A percentile compares a stretch with the other conserved stretches of the same genome.
phyloP scores from a whole-genome alignment of 192 early-diverging fungal species.

The Coemansia sp. region DNA sequence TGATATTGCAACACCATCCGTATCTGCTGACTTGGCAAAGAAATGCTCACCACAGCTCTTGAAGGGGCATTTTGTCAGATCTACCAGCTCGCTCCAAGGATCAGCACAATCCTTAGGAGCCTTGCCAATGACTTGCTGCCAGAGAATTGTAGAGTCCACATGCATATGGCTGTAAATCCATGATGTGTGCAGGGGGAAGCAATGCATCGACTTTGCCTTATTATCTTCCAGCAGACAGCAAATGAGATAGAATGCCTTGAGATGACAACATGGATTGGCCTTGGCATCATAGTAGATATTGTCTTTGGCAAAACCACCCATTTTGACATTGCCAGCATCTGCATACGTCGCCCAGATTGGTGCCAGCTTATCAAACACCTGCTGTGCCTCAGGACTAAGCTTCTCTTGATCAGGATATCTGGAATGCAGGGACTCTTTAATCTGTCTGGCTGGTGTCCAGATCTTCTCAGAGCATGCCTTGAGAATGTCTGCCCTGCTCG shows the following conservation, averaged over 20 bases:
- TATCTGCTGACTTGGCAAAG: too few species aligned
- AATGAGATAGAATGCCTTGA: conserved; percentile 1
- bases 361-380: background rate
- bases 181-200: background rate
- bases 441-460: background rate
- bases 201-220: conserved; percentile 2
- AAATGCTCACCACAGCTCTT: too few species aligned
- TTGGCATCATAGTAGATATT: conserved; percentile 8
- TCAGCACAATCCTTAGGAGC: too few species aligned
- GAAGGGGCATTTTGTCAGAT: too few species aligned
- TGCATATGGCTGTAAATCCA: conserved; percentile 4
- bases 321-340: background rate
- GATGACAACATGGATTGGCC: background rate
- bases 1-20: too few species aligned
- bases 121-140: too few species aligned
- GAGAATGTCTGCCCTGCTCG: background rate
- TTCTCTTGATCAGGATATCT: too few species aligned
- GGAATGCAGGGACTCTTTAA: background rate
- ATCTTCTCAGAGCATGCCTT: background rate
- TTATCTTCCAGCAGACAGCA: background rate
- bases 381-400: background rate
- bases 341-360: background rate
- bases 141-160: too few species aligned
- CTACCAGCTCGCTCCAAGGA: too few species aligned
- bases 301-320: conserved; percentile 1